These are phyloP conservation scores for Mycena vulgaris DNA, from an alignment of 768 basidiomycete species.

Conservation along the genomic window DNA sequence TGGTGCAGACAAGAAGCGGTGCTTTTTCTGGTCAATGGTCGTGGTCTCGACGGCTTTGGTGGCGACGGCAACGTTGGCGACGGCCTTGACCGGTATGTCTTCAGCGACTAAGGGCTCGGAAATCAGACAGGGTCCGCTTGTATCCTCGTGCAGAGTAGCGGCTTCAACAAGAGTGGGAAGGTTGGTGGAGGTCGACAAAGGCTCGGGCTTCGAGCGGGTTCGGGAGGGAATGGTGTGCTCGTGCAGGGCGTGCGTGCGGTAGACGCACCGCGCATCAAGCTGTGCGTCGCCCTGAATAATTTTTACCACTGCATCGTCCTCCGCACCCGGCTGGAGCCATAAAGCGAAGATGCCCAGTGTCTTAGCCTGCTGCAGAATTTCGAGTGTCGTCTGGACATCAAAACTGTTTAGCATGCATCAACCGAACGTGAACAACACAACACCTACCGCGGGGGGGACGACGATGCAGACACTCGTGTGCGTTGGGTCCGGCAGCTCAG, in stretches of 20 bases:
- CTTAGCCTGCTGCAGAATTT: slow-evolving; percentile 64
- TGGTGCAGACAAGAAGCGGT: background rate
- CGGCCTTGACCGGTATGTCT: too few relatives aligned
- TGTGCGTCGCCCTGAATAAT: slow-evolving; percentile 63
- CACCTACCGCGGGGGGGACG: slow-evolving; percentile 1
- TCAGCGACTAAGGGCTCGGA: too few relatives aligned
- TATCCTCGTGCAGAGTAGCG: too few relatives aligned
- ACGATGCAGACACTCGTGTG: slow-evolving; percentile 20
- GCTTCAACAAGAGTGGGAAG: too few relatives aligned
- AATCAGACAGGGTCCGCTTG: too few relatives aligned
- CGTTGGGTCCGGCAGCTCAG: slow-evolving; percentile 59
- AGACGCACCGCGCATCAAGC: slow-evolving; percentile 24
- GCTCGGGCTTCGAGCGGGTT: background rate
- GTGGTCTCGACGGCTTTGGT: too few relatives aligned
- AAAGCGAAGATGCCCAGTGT: slow-evolving; percentile 62
- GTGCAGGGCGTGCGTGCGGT: slow-evolving; percentile 26
- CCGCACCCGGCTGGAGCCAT: slow-evolving; percentile 80
- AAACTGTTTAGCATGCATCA: background rate
- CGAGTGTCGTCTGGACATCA: slow-evolving; percentile 61
- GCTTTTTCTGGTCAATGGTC: too few relatives aligned
- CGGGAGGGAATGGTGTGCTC: background rate
- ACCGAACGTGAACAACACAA: background rate
- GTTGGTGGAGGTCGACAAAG: background rate
- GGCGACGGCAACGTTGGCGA: too few relatives aligned
- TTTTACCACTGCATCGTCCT: slow-evolving; percentile 58